Base-by-base conservation (phyloP, 306 rosid species). In the Trifolium dubium region DNA sequence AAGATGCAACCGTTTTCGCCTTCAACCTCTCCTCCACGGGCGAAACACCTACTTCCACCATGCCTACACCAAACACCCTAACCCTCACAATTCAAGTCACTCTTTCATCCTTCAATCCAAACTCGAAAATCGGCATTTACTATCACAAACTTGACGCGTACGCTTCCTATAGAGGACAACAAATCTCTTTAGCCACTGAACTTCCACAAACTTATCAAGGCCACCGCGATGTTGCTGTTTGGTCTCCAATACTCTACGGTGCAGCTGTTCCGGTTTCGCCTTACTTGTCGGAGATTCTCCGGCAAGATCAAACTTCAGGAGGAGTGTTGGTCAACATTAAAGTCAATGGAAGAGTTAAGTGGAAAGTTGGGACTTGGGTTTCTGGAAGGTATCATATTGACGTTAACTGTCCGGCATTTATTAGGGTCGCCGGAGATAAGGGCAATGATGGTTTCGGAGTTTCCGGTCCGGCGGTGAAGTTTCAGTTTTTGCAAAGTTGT, bases 361-460 rank as follows among this genome's bases (percentile, higher is more conserved):
- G 98, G 98, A 87, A 90, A 65, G 98, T 92, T 2, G 96, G 96
- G 2, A 78, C 89, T 9, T 90, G 94, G 94, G 56, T 76, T 44
- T 90, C 98, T 34, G 88, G 89, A 5, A 80, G 50, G 63, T 92
- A 92, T 62, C 86, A 83, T 18, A 28, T 92, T 35, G 31, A 81
- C 11, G 95, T 82, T 0, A 87, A 74, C 43, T 90, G 98, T 32
- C 95, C 98, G 0, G 92, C 92, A 15, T 86, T 78, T 74, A 71
- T 90, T 7, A 79, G 41, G 23, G 62, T 86, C 17, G 74, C 76
- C 81, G 78, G 77, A 0, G 69, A 71, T 55, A 41, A 9, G 7
- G 34, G 35, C 35, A 32, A 8, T 2, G 64, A 29, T 0, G 58
- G 46, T 2, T 10, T 76, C 28, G 82, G 79, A 64, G 10, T 58